Evolutionary conservation across 1,284 basidiomycete genomes (phyloP).

Genomic region (Apiotrichum sp.): DNA sequence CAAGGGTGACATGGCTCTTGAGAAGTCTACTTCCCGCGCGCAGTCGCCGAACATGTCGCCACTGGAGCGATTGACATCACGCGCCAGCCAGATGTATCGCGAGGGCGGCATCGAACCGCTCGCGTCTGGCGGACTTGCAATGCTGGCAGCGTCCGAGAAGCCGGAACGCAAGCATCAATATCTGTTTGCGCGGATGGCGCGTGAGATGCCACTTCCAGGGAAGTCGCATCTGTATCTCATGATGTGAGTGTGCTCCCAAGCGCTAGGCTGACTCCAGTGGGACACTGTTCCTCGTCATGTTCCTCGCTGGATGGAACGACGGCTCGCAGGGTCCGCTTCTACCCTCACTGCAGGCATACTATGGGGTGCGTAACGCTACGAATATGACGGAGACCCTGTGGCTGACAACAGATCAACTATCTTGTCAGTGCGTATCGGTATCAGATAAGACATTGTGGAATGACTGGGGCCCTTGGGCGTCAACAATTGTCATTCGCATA

Average conservation of each 20-base stretch:
- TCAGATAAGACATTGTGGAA: no score
- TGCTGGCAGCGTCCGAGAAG: neutral
- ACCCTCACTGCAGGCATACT: conserved; percentile 55
- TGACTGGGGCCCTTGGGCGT: no score
- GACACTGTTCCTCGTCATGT: conserved; percentile 36
- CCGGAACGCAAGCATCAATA: conserved; percentile 9
- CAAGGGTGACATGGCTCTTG: no score
- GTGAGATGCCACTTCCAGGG: conserved; percentile 24
- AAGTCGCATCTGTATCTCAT: conserved; percentile 16
- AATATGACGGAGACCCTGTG: neutral
- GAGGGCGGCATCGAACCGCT: neutral
- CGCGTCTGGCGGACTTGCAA: neutral
- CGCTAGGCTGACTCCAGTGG: conserved; percentile 12
- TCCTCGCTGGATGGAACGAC: conserved; percentile 58
- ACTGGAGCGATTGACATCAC: conserved; percentile 1
- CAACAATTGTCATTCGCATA: no score
- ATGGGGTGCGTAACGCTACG: conserved; percentile 33
- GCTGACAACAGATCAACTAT: conserved; percentile 29
- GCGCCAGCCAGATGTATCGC: neutral
- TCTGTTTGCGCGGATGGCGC: conserved; percentile 22
- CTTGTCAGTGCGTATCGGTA: conserved; percentile 29
- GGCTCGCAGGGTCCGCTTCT: conserved; percentile 57
- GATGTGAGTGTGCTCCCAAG: conserved; percentile 23
- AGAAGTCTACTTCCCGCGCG: no score
- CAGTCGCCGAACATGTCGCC: neutral